These are phyloP conservation scores for Fusarium tricinctum DNA, from an alignment of 2,329 filamentous ascomycete species.

Conservation along the genomic window DNA sequence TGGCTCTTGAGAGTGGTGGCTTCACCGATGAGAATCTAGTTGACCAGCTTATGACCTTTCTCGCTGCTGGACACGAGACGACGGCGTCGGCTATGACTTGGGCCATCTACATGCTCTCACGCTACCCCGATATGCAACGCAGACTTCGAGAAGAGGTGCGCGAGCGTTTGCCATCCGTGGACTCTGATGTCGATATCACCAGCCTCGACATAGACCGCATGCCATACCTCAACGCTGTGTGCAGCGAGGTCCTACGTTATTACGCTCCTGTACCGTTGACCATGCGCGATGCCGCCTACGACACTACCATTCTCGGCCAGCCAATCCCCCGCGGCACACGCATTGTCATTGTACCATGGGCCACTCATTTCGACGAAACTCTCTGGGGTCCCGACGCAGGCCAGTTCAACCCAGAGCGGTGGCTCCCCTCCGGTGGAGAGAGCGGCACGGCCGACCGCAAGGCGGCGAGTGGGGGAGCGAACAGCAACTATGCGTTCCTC, in stretches of 20 bases:
- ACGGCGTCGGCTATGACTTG: conserved; percentile 83
- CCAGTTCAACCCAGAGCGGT: conserved; percentile 84
- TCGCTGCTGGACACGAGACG: conserved; percentile 86
- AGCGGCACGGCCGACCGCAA: conserved; percentile 53
- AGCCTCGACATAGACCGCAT: conserved; percentile 75
- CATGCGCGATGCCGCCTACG: conserved; percentile 72
- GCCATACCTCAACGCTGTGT: conserved; percentile 84
- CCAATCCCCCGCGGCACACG: conserved; percentile 78
- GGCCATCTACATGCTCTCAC: conserved; percentile 78
- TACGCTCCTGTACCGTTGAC: conserved; percentile 80
- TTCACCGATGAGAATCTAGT: conserved; percentile 86
- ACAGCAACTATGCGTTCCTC: conserved; percentile 81
- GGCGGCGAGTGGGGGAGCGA: conserved; percentile 76
- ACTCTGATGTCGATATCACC: conserved; percentile 55
- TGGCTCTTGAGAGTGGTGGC: conserved; percentile 80
- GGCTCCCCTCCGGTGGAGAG: conserved; percentile 67
- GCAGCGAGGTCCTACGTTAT: conserved; percentile 81
- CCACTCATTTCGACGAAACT: conserved; percentile 75
- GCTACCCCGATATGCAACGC: conserved; percentile 74
- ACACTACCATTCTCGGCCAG: conserved; percentile 76
- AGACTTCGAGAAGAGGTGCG: conserved; percentile 78
- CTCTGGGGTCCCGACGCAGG: conserved; percentile 84
- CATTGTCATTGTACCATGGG: conserved; percentile 74
- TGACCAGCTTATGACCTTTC: conserved; percentile 91
- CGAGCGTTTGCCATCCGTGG: conserved; percentile 66